Conservation (phyloP, 2,329 filamentous ascomycete genomes). For the Aspergillus piperis region DNA sequence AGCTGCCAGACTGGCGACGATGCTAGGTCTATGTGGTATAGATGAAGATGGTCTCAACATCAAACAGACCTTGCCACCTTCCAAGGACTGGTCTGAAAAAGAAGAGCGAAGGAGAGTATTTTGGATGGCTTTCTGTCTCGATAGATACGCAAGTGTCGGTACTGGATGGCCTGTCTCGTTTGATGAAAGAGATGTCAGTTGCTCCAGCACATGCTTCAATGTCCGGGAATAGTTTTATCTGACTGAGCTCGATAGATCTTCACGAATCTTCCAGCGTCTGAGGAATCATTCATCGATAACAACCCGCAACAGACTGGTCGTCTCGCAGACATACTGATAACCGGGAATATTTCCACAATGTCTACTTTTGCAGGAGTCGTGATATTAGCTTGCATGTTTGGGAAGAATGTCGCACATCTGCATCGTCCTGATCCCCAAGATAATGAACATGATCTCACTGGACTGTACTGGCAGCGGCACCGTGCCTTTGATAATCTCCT, state of each 20-base stretch:
- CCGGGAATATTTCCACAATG: conserved; percentile 71
- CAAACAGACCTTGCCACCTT: conserved; percentile 83
- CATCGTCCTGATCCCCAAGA: conserved; percentile 83
- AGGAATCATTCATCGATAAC: conserved; percentile 82
- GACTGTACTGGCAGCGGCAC: conserved; percentile 94
- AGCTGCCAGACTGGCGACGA: conserved; percentile 77
- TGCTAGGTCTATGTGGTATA: conserved; percentile 88
- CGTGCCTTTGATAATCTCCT: conserved; percentile 85
- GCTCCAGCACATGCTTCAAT: background rate
- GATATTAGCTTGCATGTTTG: conserved; percentile 85
- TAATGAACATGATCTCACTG: conserved; percentile 82
- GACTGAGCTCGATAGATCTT: conserved; percentile 57
- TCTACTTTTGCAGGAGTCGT: conserved; percentile 79
- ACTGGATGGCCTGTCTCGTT: conserved; percentile 97
- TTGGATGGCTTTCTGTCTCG: conserved; percentile 89
- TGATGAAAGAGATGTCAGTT: conserved; percentile 76
- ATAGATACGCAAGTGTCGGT: conserved; percentile 91
- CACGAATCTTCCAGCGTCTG: conserved; percentile 79
- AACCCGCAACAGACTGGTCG: conserved; percentile 71
- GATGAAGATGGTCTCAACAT: conserved; percentile 83
- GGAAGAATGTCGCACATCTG: conserved; percentile 85
- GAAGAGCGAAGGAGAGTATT: conserved; percentile 92
- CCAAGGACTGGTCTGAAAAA: conserved; percentile 89
- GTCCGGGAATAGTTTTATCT: conserved; percentile 14
- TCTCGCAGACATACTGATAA: conserved; percentile 57